A percentile compares a stretch with the other conserved stretches of the same genome.
Conservation (phyloP, 768 basidiomycete genomes). For the Boletus pseudopeckii region DNA sequence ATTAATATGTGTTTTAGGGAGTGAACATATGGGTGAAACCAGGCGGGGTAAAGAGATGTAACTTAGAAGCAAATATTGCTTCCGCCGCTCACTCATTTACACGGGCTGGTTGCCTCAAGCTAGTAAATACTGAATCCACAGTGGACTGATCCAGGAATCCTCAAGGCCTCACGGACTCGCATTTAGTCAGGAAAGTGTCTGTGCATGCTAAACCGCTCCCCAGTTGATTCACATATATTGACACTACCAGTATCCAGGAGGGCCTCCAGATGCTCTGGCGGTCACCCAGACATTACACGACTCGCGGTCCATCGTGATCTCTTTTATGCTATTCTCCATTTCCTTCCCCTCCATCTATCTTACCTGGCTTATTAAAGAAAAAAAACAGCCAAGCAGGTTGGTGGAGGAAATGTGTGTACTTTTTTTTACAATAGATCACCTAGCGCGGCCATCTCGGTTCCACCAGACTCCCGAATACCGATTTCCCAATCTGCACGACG, state of each 20-base stretch:
- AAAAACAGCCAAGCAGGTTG: not conserved
- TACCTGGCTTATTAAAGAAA: conserved; percentile 1
- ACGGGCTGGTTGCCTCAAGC: too few species aligned
- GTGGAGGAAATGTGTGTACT: not conserved
- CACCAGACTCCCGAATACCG: conserved; percentile 74
- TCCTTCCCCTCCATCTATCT: conserved; percentile 7
- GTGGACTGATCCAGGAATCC: too few species aligned
- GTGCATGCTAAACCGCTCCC: not conserved
- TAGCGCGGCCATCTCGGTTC: conserved; percentile 78
- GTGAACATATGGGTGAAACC: too few species aligned
- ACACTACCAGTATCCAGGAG: not conserved
- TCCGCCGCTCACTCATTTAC: too few species aligned
- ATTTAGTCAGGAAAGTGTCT: not conserved
- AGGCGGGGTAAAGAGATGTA: too few species aligned
- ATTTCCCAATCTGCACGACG: conserved; percentile 81
- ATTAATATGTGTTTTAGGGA: too few species aligned
- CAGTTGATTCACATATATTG: not conserved
- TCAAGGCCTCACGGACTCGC: not conserved
- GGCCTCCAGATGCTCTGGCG: not conserved
- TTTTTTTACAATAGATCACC: conserved; percentile 64
- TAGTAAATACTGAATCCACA: too few species aligned
- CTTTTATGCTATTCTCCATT: conserved; percentile 3
- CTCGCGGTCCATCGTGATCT: not conserved
- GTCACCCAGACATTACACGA: not conserved
- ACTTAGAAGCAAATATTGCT: too few species aligned